Conservation (phyloP, 441 rosid species). For the Cnidoscolus chayamansa region DNA sequence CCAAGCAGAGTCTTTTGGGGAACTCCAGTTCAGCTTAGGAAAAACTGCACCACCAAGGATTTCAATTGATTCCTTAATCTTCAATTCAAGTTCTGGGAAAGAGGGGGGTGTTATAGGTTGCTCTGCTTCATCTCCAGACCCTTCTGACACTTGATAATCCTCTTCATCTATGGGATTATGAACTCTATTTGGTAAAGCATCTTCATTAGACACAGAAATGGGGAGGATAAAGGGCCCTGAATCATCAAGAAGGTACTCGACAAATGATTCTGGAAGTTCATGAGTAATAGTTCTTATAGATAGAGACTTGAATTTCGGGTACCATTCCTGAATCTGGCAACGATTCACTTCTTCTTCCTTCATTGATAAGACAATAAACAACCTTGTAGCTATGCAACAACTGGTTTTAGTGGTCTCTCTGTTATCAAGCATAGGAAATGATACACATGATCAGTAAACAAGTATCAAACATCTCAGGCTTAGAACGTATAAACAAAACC, state of each 20-base stretch:
- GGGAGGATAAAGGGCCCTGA: slow-evolving; percentile 75
- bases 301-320: slow-evolving; percentile 60
- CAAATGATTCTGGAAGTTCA: slow-evolving; percentile 66
- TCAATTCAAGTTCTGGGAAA: slow-evolving; percentile 59
- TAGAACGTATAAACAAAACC: no score
- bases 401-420: not conserved
- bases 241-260: slow-evolving; percentile 62
- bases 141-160: slow-evolving; percentile 58
- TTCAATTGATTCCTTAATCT: slow-evolving; percentile 57
- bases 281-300: slow-evolving; percentile 64
- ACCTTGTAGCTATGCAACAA: not conserved
- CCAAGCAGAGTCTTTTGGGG: slow-evolving; percentile 89
- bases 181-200: slow-evolving; percentile 72
- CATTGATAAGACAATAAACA: slow-evolving; percentile 28
- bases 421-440: not conserved
- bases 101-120: slow-evolving; percentile 36
- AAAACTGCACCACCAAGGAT: slow-evolving; percentile 58
- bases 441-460: not conserved
- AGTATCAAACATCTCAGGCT: not conserved
- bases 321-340: slow-evolving; percentile 85
- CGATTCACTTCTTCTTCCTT: slow-evolving; percentile 60
- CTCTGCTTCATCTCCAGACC: slow-evolving; percentile 66
- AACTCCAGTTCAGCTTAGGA: slow-evolving; percentile 83
- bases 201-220: slow-evolving; percentile 49
- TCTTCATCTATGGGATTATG: slow-evolving; percentile 60